phyloP scores from a whole-genome alignment of 176 grass and related monocot genomes.

The Musa itinerans region DNA sequence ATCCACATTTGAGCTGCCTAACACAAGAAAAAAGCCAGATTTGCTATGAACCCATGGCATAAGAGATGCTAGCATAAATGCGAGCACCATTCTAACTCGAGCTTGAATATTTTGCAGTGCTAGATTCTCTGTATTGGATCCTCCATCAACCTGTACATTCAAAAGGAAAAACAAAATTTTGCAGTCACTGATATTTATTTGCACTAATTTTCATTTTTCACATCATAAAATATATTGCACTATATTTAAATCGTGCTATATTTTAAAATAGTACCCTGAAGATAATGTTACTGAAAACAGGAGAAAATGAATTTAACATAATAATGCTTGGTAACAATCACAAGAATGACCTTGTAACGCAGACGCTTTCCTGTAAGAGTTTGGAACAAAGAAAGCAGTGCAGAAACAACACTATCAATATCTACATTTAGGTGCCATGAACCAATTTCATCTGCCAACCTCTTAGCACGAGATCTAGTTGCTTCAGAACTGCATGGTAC shows the following conservation, averaged over 20 bases:
- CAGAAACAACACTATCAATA: constrained; percentile 77
- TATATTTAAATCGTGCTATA: neutral
- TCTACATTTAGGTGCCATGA: constrained; percentile 72
- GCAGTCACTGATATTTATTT: neutral
- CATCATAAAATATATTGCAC: neutral
- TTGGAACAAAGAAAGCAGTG: constrained; percentile 83
- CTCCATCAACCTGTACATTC: constrained; percentile 64
- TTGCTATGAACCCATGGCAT: constrained; percentile 96
- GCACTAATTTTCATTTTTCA: neutral
- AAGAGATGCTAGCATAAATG: constrained; percentile 95
- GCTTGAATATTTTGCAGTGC: constrained; percentile 99
- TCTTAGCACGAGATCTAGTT: constrained; percentile 84
- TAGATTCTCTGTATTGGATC: constrained; percentile 78
- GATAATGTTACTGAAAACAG: neutral
- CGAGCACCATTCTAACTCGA: constrained; percentile 91
- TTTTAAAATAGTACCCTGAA: neutral
- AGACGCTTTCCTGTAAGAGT: constrained; percentile 64
- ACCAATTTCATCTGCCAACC: constrained; percentile 72
- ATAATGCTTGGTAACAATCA: neutral
- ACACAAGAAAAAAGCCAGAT: constrained; percentile 96
- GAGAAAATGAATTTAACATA: neutral
- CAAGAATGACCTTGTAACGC: constrained; percentile 45
- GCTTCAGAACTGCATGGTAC: constrained; percentile 60
- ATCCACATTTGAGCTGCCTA: constrained; percentile 93
- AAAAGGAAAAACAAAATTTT: neutral